These are phyloP conservation scores for Oryza glaberrima DNA, from an alignment of 176 grass and related monocot species.

Conservation along the genomic window DNA sequence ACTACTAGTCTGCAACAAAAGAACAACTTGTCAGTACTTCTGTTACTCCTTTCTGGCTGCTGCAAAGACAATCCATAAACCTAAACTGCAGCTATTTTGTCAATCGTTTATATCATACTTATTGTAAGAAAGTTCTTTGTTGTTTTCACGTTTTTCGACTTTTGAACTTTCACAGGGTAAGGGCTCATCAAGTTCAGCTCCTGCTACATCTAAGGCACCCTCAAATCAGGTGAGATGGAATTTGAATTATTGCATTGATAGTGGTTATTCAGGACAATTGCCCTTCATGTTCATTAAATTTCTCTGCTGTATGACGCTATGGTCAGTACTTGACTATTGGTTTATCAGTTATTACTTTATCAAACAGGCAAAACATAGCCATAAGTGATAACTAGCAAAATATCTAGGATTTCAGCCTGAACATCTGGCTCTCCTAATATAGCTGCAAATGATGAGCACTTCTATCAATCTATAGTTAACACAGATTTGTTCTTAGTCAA, in stretches of 20 bases:
- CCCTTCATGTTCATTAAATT: background rate
- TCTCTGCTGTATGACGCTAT: conserved; percentile 9
- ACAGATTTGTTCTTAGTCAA: background rate
- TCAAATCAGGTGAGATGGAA: conserved; percentile 54
- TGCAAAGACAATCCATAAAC: conserved; percentile 4
- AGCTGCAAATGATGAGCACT: background rate
- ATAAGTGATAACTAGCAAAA: background rate
- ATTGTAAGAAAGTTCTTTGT: conserved; percentile 6
- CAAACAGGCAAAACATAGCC: background rate
- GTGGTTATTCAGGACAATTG: background rate
- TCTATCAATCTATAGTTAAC: background rate
- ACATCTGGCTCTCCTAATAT: background rate
- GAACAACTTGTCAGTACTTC: background rate
- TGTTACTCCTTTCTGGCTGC: background rate
- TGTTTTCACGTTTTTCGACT: conserved; percentile 19
- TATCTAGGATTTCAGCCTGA: background rate
- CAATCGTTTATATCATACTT: conserved; percentile 1
- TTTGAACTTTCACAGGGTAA: conserved; percentile 60
- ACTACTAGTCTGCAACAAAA: background rate
- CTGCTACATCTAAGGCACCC: conserved; percentile 50
- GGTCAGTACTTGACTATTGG: background rate
- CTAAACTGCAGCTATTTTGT: background rate
- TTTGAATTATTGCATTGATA: conserved; percentile 11
- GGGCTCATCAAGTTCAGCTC: conserved; percentile 66
- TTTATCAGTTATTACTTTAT: conserved; percentile 29